Percentiles rank a stretch among this genome's conserved stretches.
These are phyloP conservation scores for Aspergillus leporis DNA, from an alignment of 495 filamentous ascomycete genomes.

Conservation along the genomic window DNA sequence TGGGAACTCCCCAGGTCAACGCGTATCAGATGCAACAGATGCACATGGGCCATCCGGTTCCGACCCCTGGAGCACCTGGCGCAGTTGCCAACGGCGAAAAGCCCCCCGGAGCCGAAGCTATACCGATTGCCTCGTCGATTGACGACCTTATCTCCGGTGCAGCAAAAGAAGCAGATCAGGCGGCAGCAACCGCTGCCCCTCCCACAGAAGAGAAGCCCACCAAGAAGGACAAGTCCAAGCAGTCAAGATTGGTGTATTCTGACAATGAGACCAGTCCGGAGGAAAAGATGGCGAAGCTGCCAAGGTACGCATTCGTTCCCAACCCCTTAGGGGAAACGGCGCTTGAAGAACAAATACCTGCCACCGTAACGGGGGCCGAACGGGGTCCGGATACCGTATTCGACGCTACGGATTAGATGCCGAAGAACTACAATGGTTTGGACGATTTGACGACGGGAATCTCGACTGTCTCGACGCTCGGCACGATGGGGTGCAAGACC, in stretches of 20 bases:
- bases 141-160: constrained; percentile 60
- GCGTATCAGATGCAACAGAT: constrained; percentile 62
- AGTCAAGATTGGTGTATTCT: constrained; percentile 71
- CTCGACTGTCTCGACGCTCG: neutral
- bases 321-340: constrained; percentile 37
- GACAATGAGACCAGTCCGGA: constrained; percentile 80
- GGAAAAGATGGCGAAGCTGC: constrained; percentile 79
- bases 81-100: constrained; percentile 41
- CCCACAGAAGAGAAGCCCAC: constrained; percentile 50
- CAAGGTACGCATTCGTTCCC: constrained; percentile 73
- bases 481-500: constrained; percentile 5
- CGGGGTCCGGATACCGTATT: constrained; percentile 39
- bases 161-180: constrained; percentile 37
- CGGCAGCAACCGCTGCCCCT: constrained; percentile 20
- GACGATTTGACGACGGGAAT: constrained; percentile 1
- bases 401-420: constrained; percentile 35
- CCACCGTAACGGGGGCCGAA: constrained; percentile 36
- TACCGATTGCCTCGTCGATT: constrained; percentile 50
- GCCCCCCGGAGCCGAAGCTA: constrained; percentile 27
- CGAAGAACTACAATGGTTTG: constrained; percentile 1
- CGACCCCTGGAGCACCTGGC: constrained; percentile 22
- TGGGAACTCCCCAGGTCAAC: constrained; percentile 57
- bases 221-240: constrained; percentile 70
- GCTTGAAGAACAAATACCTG: constrained; percentile 39
- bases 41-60: constrained; percentile 57